phyloP scores from a whole-genome alignment of 495 filamentous ascomycete genomes.

The Neurospora pannonica region DNA sequence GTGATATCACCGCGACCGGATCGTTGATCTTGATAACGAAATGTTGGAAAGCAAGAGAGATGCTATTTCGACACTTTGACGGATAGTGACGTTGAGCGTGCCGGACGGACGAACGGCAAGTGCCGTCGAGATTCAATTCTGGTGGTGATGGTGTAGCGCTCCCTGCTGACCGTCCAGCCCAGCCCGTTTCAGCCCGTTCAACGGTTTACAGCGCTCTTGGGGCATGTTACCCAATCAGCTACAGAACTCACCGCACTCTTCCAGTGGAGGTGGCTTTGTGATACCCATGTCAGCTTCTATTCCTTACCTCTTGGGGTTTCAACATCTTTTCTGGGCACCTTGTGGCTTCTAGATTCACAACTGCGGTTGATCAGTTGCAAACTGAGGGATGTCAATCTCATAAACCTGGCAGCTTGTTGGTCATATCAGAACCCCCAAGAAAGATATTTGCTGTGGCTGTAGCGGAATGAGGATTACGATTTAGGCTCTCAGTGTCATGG shows the following conservation, averaged over 20 bases:
- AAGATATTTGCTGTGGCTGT: neutral
- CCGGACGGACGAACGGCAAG: neutral
- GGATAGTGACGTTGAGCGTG: neutral
- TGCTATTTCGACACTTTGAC: neutral
- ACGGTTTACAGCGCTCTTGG: neutral
- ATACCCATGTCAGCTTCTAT: neutral
- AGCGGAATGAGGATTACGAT: neutral
- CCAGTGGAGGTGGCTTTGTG: neutral
- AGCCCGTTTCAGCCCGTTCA: neutral
- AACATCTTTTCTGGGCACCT: neutral
- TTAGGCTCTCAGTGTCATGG: neutral
- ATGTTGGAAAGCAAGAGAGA: neutral
- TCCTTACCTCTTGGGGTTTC: neutral
- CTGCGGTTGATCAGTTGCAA: neutral
- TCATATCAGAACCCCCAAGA: neutral
- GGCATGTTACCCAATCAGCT: neutral
- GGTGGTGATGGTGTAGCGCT: neutral
- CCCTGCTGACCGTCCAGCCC: neutral
- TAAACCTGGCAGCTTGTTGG: neutral
- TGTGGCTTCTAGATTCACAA: neutral
- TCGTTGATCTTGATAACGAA: neutral
- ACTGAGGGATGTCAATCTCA: neutral
- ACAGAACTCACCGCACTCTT: neutral
- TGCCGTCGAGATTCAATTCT: neutral
- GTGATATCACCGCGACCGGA: neutral